phyloP scores from a whole-genome alignment of 1,284 basidiomycete species.

The Cryptococcus wingfieldii region DNA sequence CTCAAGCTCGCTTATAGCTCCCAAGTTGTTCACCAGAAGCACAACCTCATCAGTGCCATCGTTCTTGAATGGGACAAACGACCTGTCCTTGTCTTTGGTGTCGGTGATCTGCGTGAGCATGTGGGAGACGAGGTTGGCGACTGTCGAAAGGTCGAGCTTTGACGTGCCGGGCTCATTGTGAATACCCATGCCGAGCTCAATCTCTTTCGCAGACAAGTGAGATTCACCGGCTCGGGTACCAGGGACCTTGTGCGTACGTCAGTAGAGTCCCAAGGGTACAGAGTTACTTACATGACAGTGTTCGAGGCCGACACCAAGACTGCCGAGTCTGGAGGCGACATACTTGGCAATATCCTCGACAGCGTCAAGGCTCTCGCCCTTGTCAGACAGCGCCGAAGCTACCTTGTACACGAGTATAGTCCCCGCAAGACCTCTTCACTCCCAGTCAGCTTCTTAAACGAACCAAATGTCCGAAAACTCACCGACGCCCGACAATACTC shows the following conservation, averaged over 20 bases:
- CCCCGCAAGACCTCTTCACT: slow-evolving; percentile 69
- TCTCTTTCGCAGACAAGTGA: slow-evolving; percentile 53
- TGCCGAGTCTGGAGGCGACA: slow-evolving; percentile 62
- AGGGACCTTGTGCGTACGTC: slow-evolving; percentile 57
- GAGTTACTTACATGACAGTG: slow-evolving; percentile 71
- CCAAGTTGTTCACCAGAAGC: slow-evolving; percentile 55
- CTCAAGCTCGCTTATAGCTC: slow-evolving; percentile 82
- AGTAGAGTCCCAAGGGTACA: background rate
- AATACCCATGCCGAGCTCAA: slow-evolving; percentile 62
- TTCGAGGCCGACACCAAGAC: slow-evolving; percentile 85
- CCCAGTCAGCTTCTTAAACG: background rate
- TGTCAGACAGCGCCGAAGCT: slow-evolving; percentile 73
- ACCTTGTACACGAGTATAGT: slow-evolving; percentile 90
- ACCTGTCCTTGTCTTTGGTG: slow-evolving; percentile 73
- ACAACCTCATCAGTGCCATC: slow-evolving; percentile 59
- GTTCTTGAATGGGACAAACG: slow-evolving; percentile 72
- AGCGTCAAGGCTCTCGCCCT: slow-evolving; percentile 66
- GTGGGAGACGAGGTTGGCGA: slow-evolving; percentile 64
- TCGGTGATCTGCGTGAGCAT: slow-evolving; percentile 70
- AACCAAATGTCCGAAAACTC: slow-evolving; percentile 32
- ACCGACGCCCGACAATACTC: slow-evolving; percentile 47
- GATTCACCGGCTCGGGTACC: slow-evolving; percentile 64
- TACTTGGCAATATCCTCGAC: slow-evolving; percentile 68
- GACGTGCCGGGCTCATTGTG: slow-evolving; percentile 87
- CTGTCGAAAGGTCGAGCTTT: slow-evolving; percentile 59